Conservation (phyloP, 148 eudicot species). For the Suaeda aralocaspica region DNA sequence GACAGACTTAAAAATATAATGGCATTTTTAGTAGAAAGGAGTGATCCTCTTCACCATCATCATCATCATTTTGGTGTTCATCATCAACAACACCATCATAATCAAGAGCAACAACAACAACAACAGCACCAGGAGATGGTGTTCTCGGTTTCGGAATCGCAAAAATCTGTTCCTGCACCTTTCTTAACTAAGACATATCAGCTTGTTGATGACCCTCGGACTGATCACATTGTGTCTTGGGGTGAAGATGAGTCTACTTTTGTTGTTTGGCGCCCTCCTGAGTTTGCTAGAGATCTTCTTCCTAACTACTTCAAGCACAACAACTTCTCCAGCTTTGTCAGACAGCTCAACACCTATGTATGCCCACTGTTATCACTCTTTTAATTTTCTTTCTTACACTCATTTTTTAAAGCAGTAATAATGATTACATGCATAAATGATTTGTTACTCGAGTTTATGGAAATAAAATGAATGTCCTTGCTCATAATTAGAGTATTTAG, state of each 20-base stretch:
- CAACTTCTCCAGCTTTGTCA: conserved; percentile 62
- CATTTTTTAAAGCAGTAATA: too few species aligned
- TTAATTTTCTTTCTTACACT: not conserved
- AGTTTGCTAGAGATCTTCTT: conserved; percentile 57
- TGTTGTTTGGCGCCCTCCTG: conserved; percentile 63
- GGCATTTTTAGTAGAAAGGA: conserved; percentile 33
- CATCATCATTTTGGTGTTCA: conserved; percentile 9
- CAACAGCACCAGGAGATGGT: conserved; percentile 31
- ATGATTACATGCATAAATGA: conserved; percentile 4
- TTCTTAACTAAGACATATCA: conserved; percentile 57
- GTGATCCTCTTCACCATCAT: conserved; percentile 24
- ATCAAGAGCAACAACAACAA: conserved; percentile 20
- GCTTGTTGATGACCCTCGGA: conserved; percentile 45
- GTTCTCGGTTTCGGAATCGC: conserved; percentile 33
- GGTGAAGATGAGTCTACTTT: conserved; percentile 49
- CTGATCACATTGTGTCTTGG: conserved; percentile 60
- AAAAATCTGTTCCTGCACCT: conserved; percentile 45
- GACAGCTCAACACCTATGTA: conserved; percentile 68
- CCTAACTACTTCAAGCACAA: conserved; percentile 71
- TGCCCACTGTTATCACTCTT: conserved; percentile 2
- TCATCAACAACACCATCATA: conserved; percentile 16
- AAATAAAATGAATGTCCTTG: not conserved
- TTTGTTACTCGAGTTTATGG: not conserved
- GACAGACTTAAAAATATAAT: too few species aligned
- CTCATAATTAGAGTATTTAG: not conserved